These are phyloP conservation scores for Blastobotrys apis DNA, from an alignment of 1,139 yeast species.

Conservation along the genomic window DNA sequence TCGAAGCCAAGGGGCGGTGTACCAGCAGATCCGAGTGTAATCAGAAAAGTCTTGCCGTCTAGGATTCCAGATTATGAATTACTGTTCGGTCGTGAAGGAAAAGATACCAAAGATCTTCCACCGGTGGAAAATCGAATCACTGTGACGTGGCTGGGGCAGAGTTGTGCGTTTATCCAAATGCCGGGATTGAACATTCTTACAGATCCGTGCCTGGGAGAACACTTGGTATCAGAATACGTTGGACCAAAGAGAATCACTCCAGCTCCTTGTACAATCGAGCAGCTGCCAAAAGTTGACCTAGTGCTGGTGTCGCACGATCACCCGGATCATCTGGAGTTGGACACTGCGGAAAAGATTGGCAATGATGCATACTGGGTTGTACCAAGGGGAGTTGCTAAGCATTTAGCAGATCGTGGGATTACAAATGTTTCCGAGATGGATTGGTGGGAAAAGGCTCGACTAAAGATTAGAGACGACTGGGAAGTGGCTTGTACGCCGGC, in stretches of 20 bases:
- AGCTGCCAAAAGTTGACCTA: constrained; percentile 63
- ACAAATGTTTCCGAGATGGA: constrained; percentile 61
- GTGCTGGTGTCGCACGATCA: constrained; percentile 89
- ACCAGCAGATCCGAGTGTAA: constrained; percentile 47
- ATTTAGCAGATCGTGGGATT: constrained; percentile 53
- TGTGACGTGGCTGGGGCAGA: constrained; percentile 91
- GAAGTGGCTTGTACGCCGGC: constrained; percentile 89
- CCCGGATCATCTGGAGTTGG: constrained; percentile 84
- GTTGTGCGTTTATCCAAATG: constrained; percentile 72
- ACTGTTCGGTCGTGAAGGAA: constrained; percentile 26
- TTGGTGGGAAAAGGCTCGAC: constrained; percentile 79
- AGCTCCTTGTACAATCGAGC: constrained; percentile 60
- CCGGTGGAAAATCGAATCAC: constrained; percentile 47
- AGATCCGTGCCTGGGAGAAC: constrained; percentile 77
- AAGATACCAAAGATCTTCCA: constrained; percentile 18
- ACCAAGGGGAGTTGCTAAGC: constrained; percentile 69
- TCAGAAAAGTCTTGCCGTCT: constrained; percentile 48
- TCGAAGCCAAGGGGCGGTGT: constrained; percentile 64
- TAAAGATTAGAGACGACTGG: constrained; percentile 43
- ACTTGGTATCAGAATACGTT: constrained; percentile 53
- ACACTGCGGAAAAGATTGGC: constrained; percentile 54
- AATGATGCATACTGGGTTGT: constrained; percentile 73
- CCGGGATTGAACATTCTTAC: constrained; percentile 72
- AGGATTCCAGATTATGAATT: constrained; percentile 54
- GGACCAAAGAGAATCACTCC: constrained; percentile 83